These are phyloP conservation scores for Zymoseptoria brevis DNA, from an alignment of 2,329 filamentous ascomycete genomes.

Conservation along the genomic window DNA sequence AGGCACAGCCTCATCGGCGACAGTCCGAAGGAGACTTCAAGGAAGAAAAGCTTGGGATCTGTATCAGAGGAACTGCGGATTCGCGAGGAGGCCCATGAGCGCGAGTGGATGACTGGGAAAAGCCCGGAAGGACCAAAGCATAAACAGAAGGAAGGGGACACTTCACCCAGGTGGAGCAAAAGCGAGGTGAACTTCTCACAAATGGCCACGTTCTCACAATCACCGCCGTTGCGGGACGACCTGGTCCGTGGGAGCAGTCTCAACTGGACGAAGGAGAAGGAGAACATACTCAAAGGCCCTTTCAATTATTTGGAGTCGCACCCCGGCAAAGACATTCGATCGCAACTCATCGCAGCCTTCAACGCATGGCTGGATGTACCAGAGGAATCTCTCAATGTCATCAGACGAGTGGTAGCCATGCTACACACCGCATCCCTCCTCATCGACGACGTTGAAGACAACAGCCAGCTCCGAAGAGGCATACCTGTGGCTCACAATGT, in stretches of 20 bases:
- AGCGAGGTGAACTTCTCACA: not conserved
- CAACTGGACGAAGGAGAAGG: slow-evolving; percentile 66
- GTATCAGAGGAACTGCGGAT: slow-evolving; percentile 17
- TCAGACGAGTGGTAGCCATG: slow-evolving; percentile 75
- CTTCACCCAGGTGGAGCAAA: not conserved
- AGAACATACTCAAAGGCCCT: slow-evolving; percentile 67
- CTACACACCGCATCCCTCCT: slow-evolving; percentile 77
- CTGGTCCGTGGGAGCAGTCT: slow-evolving; percentile 35
- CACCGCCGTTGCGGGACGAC: slow-evolving; percentile 20
- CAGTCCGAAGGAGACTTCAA: not conserved
- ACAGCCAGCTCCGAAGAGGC: slow-evolving; percentile 65
- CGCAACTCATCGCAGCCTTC: slow-evolving; percentile 72
- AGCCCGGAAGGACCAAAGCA: slow-evolving; percentile 9
- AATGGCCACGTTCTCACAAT: slow-evolving; percentile 3
- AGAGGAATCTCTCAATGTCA: slow-evolving; percentile 58
- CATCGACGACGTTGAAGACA: slow-evolving; percentile 84
- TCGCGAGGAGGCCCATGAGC: slow-evolving; percentile 20
- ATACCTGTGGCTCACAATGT: slow-evolving; percentile 76
- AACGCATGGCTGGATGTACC: slow-evolving; percentile 74
- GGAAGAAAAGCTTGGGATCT: slow-evolving; percentile 14
- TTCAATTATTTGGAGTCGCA: slow-evolving; percentile 73
- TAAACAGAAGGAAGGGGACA: slow-evolving; percentile 2
- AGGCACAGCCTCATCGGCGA: not conserved
- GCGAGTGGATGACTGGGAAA: slow-evolving; percentile 22
- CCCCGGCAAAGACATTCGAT: slow-evolving; percentile 77